Percentiles rank a stretch among this genome's conserved stretches.
Evolutionary conservation across 306 rosid species (phyloP).

Genomic region (Vigna unguiculata): DNA sequence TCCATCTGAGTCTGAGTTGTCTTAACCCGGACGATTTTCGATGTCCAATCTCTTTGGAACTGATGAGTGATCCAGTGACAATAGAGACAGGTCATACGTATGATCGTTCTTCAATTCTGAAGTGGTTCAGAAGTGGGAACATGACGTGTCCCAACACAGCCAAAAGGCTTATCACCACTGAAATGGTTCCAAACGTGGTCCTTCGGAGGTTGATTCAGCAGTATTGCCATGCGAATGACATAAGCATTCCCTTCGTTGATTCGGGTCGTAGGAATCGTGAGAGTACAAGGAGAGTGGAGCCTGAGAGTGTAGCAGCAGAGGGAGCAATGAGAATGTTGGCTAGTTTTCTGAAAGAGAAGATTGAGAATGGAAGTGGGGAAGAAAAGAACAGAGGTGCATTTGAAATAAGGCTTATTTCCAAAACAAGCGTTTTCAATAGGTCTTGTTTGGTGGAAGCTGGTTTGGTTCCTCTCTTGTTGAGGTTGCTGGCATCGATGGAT

Average conservation of each 20-base stretch:
- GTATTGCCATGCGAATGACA: slow-evolving; percentile 57
- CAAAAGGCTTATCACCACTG: slow-evolving; percentile 59
- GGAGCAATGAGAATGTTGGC: slow-evolving; percentile 60
- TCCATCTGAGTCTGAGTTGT: slow-evolving; percentile 22
- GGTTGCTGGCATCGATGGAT: slow-evolving; percentile 51
- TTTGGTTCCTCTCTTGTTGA: slow-evolving; percentile 56
- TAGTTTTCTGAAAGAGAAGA: slow-evolving; percentile 43
- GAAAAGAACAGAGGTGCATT: slow-evolving; percentile 63
- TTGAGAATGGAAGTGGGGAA: slow-evolving; percentile 47
- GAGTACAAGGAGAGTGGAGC: slow-evolving; percentile 34
- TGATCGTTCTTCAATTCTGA: slow-evolving; percentile 83
- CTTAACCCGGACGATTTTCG: slow-evolving; percentile 74
- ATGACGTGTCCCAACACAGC: slow-evolving; percentile 81
- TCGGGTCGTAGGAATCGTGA: slow-evolving; percentile 51
- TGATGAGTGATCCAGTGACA: slow-evolving; percentile 87
- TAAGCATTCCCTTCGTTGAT: slow-evolving; percentile 47
- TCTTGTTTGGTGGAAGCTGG: slow-evolving; percentile 81
- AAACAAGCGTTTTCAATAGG: slow-evolving; percentile 72
- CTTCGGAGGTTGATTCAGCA: slow-evolving; percentile 61
- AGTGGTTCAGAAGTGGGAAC: slow-evolving; percentile 76
- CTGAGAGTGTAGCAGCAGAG: slow-evolving; percentile 62
- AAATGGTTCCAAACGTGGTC: slow-evolving; percentile 70
- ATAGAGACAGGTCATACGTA: slow-evolving; percentile 83
- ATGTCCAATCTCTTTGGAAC: slow-evolving; percentile 84
- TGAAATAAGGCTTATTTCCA: slow-evolving; percentile 74